Evolutionary conservation across 139 green algal species (phyloP), one percentile per base, ranked within the genome.

Genomic region (Micromonas pusilla): DNA sequence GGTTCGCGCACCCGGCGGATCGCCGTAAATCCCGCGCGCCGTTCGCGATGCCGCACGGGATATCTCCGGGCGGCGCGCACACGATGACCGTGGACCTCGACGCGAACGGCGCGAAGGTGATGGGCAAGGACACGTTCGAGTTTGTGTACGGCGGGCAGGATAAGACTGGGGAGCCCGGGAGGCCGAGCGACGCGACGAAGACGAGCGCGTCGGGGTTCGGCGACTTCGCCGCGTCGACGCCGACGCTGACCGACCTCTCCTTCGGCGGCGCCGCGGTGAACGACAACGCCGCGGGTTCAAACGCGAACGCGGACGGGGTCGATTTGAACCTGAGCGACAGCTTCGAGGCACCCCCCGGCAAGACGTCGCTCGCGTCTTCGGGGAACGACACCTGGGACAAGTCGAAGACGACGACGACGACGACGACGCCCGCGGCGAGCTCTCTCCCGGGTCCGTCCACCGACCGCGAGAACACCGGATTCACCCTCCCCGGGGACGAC

Each of bases 61-160:
- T 16, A 16, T 16, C 9, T 9, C 9, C 16, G 45, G 9, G 9
- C 45, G 45, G 45, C 45, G 63, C 28, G 31, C 34, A 60, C 31
- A 62, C 38, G 19, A 64, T 30, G 19, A 62, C 52, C 3, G 19
- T 75, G 37, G 68, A 75, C 33, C 26, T 75, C 13, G 25, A 62
- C 52, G 37, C 20, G 5, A 31, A 62, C 1, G 68, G 34, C 2
- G 62, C 60, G 37, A 39, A 64, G 19, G 68, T 30, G 1, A 75
- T 75, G 68, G 68, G 68, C 31, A 75, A 34, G 6, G 37, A 75
- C 37, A 75, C 68, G 1, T 75, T 63, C 68, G 33, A 75, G 20
- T 75, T 53, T 63, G 23, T 75, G 20, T 75, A 75, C 38, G 68
- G 68, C 37, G 2, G 23, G n/a, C n/a, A n/a, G n/a, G n/a, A n/a